Evolutionary conservation across 805 yeast species (phyloP).

Genomic region (Candida peoriensis): DNA sequence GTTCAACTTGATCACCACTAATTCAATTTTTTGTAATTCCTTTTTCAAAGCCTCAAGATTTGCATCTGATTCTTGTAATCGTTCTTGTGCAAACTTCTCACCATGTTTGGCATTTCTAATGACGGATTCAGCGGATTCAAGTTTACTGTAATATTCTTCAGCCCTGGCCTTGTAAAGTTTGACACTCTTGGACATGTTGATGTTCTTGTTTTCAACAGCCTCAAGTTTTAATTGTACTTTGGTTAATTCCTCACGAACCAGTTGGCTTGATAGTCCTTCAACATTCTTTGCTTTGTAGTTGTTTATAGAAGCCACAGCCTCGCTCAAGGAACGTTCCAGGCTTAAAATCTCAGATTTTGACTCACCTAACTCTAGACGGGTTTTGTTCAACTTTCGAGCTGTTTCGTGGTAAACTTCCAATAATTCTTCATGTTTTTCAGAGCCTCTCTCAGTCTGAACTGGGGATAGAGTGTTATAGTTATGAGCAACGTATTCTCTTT

Average conservation of each 20-base stretch:
- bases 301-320: constrained; percentile 25
- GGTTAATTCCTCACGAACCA: constrained; percentile 34
- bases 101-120: constrained; percentile 58
- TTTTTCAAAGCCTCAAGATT: constrained; percentile 42
- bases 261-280: constrained; percentile 15
- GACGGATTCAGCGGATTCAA: constrained; percentile 76
- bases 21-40: constrained; percentile 51
- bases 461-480: too few species aligned
- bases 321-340: constrained; percentile 36
- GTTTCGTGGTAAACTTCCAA: constrained; percentile 47
- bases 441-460: not conserved
- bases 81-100: constrained; percentile 48
- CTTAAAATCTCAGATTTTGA: constrained; percentile 38
- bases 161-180: constrained; percentile 66
- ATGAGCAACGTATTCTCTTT: too few species aligned
- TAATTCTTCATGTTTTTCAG: constrained; percentile 35
- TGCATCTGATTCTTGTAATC: constrained; percentile 46
- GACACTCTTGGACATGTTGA: constrained; percentile 48
- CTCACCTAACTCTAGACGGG: constrained; percentile 37
- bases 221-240: constrained; percentile 53
- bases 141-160: constrained; percentile 64
- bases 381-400: constrained; percentile 36
- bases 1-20: constrained; percentile 47
- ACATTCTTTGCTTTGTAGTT: constrained; percentile 12
- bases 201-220: constrained; percentile 48